Conservation (phyloP, 768 basidiomycete genomes). For the Crepidotus variabilis region DNA sequence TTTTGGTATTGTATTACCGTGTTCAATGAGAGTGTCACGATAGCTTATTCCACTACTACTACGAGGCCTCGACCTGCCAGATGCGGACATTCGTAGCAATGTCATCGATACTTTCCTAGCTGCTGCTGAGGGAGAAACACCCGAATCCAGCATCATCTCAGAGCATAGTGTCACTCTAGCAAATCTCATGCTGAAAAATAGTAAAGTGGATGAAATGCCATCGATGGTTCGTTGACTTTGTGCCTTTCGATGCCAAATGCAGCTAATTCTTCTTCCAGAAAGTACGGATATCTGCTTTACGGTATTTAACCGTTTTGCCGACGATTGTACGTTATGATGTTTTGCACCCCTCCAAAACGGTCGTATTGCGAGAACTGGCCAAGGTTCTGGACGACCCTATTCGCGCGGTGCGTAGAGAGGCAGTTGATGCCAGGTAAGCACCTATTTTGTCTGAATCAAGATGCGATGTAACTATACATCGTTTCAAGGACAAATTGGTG, state of each 20-base stretch:
- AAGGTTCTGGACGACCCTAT: constrained; percentile 88
- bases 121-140: constrained; percentile 58
- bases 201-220: constrained; percentile 44
- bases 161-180: constrained; percentile 73
- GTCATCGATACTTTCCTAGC: constrained; percentile 78
- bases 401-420: constrained; percentile 77
- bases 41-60: constrained; percentile 89
- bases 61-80: constrained; percentile 76
- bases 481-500: constrained; percentile 45
- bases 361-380: constrained; percentile 71
- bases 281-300: constrained; percentile 73
- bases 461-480: constrained; percentile 2
- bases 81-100: constrained; percentile 68
- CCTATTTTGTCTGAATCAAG: background rate
- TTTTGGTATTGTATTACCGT: background rate
- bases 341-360: constrained; percentile 75
- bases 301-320: constrained; percentile 72
- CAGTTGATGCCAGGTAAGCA: constrained; percentile 69
- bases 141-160: constrained; percentile 47
- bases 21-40: background rate
- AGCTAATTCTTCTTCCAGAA: constrained; percentile 39
- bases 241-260: background rate
- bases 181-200: constrained; percentile 65
- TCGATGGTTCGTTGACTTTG: constrained; percentile 42
- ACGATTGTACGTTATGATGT: constrained; percentile 75